phyloP scores from a whole-genome alignment of 2,329 filamentous ascomycete genomes.

The Ophiostoma ulmi region DNA sequence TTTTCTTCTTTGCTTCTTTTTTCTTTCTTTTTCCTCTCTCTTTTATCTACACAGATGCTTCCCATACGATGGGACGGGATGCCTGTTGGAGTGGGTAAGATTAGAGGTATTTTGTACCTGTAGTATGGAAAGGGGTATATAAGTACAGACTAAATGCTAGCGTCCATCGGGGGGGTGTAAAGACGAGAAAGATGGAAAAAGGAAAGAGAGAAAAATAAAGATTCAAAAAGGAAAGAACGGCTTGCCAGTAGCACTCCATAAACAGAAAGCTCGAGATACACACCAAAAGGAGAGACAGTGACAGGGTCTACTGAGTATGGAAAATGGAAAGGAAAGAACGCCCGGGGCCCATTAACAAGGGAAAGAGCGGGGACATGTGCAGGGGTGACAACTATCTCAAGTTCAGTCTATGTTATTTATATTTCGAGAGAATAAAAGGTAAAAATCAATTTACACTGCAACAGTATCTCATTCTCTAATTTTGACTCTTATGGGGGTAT shows the following conservation, averaged over 20 bases:
- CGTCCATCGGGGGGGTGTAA: slow-evolving; percentile 1
- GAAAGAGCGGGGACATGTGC: slow-evolving; percentile 15
- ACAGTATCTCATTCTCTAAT: background rate
- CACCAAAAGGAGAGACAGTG: background rate
- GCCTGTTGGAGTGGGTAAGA: slow-evolving; percentile 23
- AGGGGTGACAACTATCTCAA: background rate
- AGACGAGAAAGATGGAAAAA: background rate
- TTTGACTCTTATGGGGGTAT: background rate
- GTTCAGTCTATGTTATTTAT: background rate
- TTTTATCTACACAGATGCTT: background rate
- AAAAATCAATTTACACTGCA: background rate
- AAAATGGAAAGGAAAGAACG: slow-evolving; percentile 5
- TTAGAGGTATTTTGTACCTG: slow-evolving; percentile 18
- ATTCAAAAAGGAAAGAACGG: background rate
- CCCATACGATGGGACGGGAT: slow-evolving; percentile 21
- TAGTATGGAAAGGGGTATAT: slow-evolving; percentile 18
- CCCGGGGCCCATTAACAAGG: slow-evolving; percentile 14
- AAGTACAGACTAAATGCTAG: slow-evolving; percentile 14
- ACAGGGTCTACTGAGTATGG: background rate
- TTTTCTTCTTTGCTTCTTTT: background rate
- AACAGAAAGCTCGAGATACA: background rate
- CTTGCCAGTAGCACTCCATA: background rate
- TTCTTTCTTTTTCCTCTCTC: background rate
- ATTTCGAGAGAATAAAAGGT: background rate
- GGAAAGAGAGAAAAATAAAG: background rate